Evolutionary conservation across 2,329 filamentous ascomycete species (phyloP).

Genomic region (Neopestalotiopsis sp.): DNA sequence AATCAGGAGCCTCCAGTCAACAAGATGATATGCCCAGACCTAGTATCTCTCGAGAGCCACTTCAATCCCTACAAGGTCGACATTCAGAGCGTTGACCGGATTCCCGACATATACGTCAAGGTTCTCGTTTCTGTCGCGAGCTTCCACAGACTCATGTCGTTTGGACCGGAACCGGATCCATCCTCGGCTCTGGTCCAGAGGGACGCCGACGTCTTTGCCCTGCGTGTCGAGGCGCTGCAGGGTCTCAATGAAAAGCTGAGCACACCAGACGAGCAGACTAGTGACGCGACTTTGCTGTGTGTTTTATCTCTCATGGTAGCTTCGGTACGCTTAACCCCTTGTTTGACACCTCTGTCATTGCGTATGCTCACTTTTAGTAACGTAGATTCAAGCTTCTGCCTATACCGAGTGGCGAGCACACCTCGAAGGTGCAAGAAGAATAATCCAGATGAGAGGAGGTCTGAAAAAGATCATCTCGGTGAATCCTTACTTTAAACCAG

Average conservation of each 20-base stretch:
- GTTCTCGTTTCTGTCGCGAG: conserved; percentile 20
- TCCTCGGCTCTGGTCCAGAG: conserved; percentile 16
- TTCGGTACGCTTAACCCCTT: conserved; percentile 9
- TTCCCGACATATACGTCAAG: conserved; percentile 21
- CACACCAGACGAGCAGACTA: conserved; percentile 17
- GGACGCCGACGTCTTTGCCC: conserved; percentile 18
- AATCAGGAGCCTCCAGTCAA: conserved; percentile 16
- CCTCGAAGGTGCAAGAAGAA: conserved; percentile 22
- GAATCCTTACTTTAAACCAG: conserved; percentile 21
- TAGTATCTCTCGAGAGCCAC: conserved; percentile 18
- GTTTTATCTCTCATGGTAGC: conserved; percentile 20
- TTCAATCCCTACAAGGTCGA: conserved; percentile 22
- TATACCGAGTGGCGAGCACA: conserved; percentile 22
- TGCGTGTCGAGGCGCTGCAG: conserved; percentile 19
- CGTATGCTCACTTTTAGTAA: background rate
- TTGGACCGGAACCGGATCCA: conserved; percentile 13
- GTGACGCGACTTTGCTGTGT: conserved; percentile 21
- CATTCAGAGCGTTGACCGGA: conserved; percentile 12
- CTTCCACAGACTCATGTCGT: conserved; percentile 21
- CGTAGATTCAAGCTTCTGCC: conserved; percentile 22
- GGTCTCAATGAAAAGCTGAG: conserved; percentile 20
- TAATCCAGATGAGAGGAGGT: conserved; percentile 21
- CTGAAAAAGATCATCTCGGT: conserved; percentile 19
- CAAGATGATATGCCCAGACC: conserved; percentile 19
- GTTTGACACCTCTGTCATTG: background rate